Base-by-base conservation (phyloP, 805 yeast genomes). In the Isabelozyma heimii region DNA sequence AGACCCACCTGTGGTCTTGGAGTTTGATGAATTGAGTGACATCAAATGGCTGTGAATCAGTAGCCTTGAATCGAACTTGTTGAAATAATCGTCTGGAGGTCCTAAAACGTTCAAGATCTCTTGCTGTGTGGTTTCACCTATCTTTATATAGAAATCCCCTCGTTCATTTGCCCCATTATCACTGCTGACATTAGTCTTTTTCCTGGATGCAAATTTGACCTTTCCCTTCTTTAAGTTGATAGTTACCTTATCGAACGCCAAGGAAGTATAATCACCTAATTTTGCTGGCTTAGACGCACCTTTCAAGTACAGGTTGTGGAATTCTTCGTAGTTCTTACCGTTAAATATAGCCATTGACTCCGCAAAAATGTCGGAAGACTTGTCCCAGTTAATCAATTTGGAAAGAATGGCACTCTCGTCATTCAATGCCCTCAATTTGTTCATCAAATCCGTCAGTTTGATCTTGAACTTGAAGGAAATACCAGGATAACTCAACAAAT, bases 401-500 rank as follows among this genome's bases (percentile, higher is more conserved):
- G 73, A 65, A 24, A 70, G 56, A 15, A 64, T 49, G 37, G 38
- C 50, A 45, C 64, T 64, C 16, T 57, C 66, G 41, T 56, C 58
- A 26, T 40, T 46, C 9, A 44, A 35, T 6, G 37, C 46, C 3
- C 42, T 35, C 13, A 51, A 52, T 12, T 50, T 45, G 2, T 43
- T 45, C 9, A 54, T 43, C 37, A 67, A 53, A 7, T 52, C 63
- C 5, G 51, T 51, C 47, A 51, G 59, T 41, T 55, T 33, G 8
- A 70, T 54, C 30, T 58, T 60, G 55, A 82, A 83, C 47, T 68
- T 71, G 62, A 83, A 82, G 0, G 79, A 68, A 4, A 83, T 67
- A 0, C 88, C 88, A 1, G 83, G 81, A 54, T 83, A 83, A 17
- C 81, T 75, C 24, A 83, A 63, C 9, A 72, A 61, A 54, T 82